Evolutionary conservation across 2,329 filamentous ascomycete species (phyloP).

Genomic region (Exophiala dermatitidis): DNA sequence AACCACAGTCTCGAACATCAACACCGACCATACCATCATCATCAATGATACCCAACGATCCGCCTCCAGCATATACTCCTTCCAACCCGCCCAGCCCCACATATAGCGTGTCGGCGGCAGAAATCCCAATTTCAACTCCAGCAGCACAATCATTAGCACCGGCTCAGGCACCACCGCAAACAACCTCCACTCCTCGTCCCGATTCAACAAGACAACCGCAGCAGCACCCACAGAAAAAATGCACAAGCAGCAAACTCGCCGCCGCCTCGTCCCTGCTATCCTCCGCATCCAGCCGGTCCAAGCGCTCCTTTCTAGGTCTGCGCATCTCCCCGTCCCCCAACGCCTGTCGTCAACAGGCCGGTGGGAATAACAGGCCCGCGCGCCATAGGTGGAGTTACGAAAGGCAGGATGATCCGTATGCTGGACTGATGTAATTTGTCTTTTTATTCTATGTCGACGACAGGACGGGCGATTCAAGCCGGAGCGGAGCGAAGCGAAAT

Average conservation of each 20-base stretch:
- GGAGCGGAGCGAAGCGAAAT: too few relatives aligned
- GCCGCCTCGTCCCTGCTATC: too few relatives aligned
- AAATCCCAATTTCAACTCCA: not conserved
- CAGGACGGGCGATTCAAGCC: too few relatives aligned
- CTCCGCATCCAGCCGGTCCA: not conserved
- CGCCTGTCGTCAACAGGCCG: not conserved
- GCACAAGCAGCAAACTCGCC: not conserved
- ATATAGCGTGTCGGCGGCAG: not conserved
- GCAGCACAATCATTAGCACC: not conserved
- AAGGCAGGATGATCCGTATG: constrained; percentile 18
- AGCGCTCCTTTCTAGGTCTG: constrained; percentile 7
- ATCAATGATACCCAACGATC: not conserved
- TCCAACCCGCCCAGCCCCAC: not conserved
- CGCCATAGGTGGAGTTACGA: constrained; percentile 5
- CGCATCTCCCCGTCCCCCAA: constrained; percentile 7
- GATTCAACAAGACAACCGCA: too few relatives aligned
- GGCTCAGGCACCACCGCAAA: not conserved
- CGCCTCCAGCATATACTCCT: not conserved
- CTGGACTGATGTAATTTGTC: constrained; percentile 14
- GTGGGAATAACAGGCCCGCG: not conserved
- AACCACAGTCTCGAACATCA: not conserved
- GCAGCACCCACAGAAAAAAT: too few relatives aligned
- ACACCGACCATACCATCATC: not conserved
- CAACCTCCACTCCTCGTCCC: too few relatives aligned
- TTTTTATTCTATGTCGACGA: not conserved